Evolutionary conservation across 805 yeast species (phyloP).

Genomic region (Lipomyces sp.): DNA sequence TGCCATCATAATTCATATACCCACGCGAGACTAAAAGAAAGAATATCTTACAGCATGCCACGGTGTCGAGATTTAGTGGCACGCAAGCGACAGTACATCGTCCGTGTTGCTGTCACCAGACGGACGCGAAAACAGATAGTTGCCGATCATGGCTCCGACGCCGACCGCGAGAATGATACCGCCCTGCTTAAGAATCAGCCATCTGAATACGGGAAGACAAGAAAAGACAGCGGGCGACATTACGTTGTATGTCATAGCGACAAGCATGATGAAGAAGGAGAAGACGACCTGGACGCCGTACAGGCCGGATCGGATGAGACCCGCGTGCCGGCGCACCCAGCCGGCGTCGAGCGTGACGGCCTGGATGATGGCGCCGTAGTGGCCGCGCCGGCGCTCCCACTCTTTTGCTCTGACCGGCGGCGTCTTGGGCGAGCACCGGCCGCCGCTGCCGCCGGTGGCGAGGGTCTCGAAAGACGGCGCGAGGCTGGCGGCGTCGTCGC

Average conservation of each 20-base stretch:
- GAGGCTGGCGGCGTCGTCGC: not conserved
- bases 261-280: constrained; percentile 48
- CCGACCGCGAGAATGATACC: constrained; percentile 76
- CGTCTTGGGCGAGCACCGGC: too few species aligned
- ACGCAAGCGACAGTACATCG: constrained; percentile 15
- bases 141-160: constrained; percentile 66
- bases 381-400: too few species aligned
- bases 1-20: too few species aligned
- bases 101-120: not conserved
- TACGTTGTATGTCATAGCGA: constrained; percentile 73
- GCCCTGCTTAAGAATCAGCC: constrained; percentile 41
- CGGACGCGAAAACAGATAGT: constrained; percentile 29
- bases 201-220: not conserved
- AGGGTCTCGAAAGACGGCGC: too few species aligned
- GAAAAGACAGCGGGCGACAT: constrained; percentile 6
- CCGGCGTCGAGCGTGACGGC: too few species aligned
- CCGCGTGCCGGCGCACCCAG: constrained; percentile 1
- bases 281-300: constrained; percentile 68
- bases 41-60: too few species aligned
- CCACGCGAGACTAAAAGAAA: too few species aligned
- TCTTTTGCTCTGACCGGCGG: too few species aligned
- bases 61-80: too few species aligned
- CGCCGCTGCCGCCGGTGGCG: too few species aligned
- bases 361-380: too few species aligned
- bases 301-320: constrained; percentile 32